Conservation (phyloP, 805 yeast species). For the Kodamaea leandrae region DNA sequence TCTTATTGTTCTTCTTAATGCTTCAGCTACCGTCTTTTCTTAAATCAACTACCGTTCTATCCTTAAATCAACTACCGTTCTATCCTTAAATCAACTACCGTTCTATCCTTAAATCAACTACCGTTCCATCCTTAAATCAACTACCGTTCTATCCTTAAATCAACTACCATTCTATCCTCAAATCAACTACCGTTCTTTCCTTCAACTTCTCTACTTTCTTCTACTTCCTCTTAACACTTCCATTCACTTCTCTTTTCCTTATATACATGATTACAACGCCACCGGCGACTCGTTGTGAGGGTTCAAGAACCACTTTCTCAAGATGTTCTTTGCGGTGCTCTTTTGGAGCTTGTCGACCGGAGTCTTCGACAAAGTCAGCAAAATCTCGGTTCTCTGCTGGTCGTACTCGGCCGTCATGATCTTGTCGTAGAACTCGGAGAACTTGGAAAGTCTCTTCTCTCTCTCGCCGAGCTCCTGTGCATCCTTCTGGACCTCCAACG, state of each 20-base stretch:
- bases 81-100: too few species aligned
- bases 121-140: too few species aligned
- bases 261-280: slow-evolving; percentile 1
- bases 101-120: too few species aligned
- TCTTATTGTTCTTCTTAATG: too few species aligned
- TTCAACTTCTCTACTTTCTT: too few species aligned
- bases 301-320: slow-evolving; percentile 60
- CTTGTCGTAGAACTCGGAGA: slow-evolving; percentile 29
- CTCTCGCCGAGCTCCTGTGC: slow-evolving; percentile 26
- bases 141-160: too few species aligned
- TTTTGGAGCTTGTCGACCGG: slow-evolving; percentile 43
- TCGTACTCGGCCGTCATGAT: slow-evolving; percentile 29
- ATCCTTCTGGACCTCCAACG: slow-evolving; percentile 28
- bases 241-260: background rate
- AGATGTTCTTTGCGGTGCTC: slow-evolving; percentile 64
- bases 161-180: too few species aligned
- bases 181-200: too few species aligned
- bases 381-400: slow-evolving; percentile 25
- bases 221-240: too few species aligned
- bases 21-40: too few species aligned
- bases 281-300: slow-evolving; percentile 10
- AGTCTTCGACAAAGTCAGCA: slow-evolving; percentile 27
- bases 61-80: too few species aligned
- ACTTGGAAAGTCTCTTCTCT: slow-evolving; percentile 29
- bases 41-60: too few species aligned